These are phyloP conservation scores for Suhomyces atakaporum DNA, from an alignment of 1,139 yeast genomes.

Conservation along the genomic window DNA sequence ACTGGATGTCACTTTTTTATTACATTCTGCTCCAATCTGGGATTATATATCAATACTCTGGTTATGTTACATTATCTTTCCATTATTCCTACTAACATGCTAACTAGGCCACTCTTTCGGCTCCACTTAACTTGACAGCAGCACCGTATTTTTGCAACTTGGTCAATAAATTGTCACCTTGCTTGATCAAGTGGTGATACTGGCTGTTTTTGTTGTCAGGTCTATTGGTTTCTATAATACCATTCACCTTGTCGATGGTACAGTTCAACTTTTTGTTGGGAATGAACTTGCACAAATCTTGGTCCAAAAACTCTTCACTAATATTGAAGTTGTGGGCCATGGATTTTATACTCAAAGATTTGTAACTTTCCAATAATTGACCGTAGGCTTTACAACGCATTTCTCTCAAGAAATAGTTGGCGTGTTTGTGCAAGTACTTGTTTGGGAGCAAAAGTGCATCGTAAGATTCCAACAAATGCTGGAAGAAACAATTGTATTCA, in stretches of 20 bases:
- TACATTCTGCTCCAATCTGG: no score
- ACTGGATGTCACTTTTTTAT: no score
- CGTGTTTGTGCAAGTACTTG: slow-evolving; percentile 77
- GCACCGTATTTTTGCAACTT: slow-evolving; percentile 97
- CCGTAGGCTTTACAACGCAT: slow-evolving; percentile 95
- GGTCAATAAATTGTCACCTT: slow-evolving; percentile 90
- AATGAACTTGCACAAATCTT: slow-evolving; percentile 84
- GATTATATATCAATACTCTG: no score
- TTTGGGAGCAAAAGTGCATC: slow-evolving; percentile 71
- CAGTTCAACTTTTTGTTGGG: slow-evolving; percentile 94
- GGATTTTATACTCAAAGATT: slow-evolving; percentile 81
- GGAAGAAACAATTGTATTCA: slow-evolving; percentile 81
- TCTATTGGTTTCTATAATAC: slow-evolving; percentile 92
- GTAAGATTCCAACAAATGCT: slow-evolving; percentile 74
- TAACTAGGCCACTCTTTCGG: slow-evolving; percentile 57
- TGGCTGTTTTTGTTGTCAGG: slow-evolving; percentile 96
- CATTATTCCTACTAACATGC: background rate
- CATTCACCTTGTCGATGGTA: slow-evolving; percentile 93
- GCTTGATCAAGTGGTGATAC: slow-evolving; percentile 83
- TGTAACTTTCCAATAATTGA: slow-evolving; percentile 91
- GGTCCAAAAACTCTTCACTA: slow-evolving; percentile 75
- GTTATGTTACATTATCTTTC: no score
- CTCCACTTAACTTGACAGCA: slow-evolving; percentile 92
- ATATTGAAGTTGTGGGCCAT: slow-evolving; percentile 96
- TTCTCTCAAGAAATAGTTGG: slow-evolving; percentile 84